phyloP scores from a whole-genome alignment of 2,329 filamentous ascomycete genomes.

The Aureobasidium vineae region DNA sequence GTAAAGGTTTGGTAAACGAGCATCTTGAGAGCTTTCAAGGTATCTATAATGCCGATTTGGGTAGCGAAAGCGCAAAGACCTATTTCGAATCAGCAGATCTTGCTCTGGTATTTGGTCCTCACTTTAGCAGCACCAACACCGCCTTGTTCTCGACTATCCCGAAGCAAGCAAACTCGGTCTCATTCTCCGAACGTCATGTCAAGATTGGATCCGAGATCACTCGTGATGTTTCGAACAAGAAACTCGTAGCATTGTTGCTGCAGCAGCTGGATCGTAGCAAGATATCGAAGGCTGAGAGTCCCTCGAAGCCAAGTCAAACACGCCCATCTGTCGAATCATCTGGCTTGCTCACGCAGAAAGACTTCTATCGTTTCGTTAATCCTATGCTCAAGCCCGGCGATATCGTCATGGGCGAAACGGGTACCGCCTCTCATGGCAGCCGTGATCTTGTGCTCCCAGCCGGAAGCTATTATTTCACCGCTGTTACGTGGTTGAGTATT shows the following conservation, averaged over 20 bases:
- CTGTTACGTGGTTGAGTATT: slow-evolving; percentile 70
- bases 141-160: slow-evolving; percentile 36
- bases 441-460: slow-evolving; percentile 78
- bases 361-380: slow-evolving; percentile 76
- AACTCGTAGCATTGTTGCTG: not conserved
- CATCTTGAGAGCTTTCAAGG: slow-evolving; percentile 48
- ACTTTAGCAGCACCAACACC: slow-evolving; percentile 34
- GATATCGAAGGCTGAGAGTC: slow-evolving; percentile 53
- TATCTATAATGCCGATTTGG: slow-evolving; percentile 32
- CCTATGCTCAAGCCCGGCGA: slow-evolving; percentile 70
- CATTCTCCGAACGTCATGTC: slow-evolving; percentile 59
- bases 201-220: slow-evolving; percentile 61
- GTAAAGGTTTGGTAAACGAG: slow-evolving; percentile 55
- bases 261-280: slow-evolving; percentile 50
- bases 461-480: slow-evolving; percentile 71
- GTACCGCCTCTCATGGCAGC: slow-evolving; percentile 84
- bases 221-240: slow-evolving; percentile 61
- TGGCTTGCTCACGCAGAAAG: slow-evolving; percentile 60
- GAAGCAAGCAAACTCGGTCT: slow-evolving; percentile 32
- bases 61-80: slow-evolving; percentile 28
- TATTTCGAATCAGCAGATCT: slow-evolving; percentile 32
- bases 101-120: slow-evolving; percentile 29
- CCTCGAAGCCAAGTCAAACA: slow-evolving; percentile 35
- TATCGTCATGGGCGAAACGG: slow-evolving; percentile 81
- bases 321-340: not conserved